These are phyloP conservation scores for Diaporthe eres DNA, from an alignment of 2,329 filamentous ascomycete genomes.

Conservation along the genomic window DNA sequence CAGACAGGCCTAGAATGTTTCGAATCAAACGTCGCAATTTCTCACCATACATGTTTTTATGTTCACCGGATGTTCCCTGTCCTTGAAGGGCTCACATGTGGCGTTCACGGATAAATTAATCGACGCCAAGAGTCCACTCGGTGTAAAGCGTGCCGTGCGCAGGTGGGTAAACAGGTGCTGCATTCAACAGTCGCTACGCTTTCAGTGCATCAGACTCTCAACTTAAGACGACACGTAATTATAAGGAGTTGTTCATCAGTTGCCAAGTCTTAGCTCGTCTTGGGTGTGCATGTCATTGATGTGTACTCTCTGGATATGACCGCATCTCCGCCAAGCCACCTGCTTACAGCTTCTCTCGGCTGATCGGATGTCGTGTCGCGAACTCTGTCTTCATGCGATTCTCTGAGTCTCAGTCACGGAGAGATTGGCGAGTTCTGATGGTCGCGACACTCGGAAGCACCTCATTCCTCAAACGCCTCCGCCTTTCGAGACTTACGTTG, in stretches of 20 bases:
- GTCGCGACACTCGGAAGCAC: too few species aligned
- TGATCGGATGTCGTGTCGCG: background rate
- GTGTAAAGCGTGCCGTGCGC: conserved; percentile 15
- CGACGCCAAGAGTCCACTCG: conserved; percentile 11
- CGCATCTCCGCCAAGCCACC: background rate
- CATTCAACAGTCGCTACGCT: background rate
- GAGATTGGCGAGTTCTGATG: too few species aligned
- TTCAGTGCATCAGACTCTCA: background rate
- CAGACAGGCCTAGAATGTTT: background rate
- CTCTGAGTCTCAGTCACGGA: background rate
- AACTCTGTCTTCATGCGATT: too few species aligned
- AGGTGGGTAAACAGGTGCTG: conserved; percentile 12
- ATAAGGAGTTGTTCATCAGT: background rate
- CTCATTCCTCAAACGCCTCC: too few species aligned
- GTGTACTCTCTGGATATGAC: background rate
- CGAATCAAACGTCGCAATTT: background rate
- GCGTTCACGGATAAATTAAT: conserved; percentile 27
- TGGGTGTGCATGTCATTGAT: background rate
- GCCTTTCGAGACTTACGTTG: too few species aligned
- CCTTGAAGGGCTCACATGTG: background rate
- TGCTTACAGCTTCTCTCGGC: too few species aligned
- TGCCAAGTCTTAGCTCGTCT: background rate
- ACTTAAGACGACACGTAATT: background rate
- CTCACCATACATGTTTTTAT: background rate
- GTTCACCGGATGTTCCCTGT: background rate